These are phyloP conservation scores for Phytophthora melonis DNA, from an alignment of 352 stramenopile species.

Conservation along the genomic window DNA sequence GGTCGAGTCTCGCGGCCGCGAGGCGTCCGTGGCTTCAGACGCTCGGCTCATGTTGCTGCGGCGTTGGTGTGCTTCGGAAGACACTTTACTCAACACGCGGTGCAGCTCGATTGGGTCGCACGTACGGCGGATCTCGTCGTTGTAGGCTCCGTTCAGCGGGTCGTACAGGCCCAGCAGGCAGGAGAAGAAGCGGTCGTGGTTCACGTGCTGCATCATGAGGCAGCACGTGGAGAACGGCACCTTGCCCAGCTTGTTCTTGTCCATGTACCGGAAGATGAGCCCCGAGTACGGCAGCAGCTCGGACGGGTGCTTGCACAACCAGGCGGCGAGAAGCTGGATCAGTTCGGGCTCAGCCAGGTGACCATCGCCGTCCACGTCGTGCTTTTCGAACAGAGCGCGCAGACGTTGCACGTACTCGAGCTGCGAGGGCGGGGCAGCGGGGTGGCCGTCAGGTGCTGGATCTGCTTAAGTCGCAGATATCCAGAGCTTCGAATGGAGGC, in stretches of 20 bases:
- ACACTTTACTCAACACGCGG: constrained; percentile 80
- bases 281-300: constrained; percentile 81
- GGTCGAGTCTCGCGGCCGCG: constrained; percentile 71
- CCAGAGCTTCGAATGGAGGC: constrained; percentile 76
- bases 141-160: constrained; percentile 73
- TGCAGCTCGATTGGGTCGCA: constrained; percentile 72
- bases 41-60: constrained; percentile 55
- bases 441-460: constrained; percentile 74
- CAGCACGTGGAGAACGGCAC: constrained; percentile 88
- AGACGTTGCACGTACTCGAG: constrained; percentile 89
- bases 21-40: constrained; percentile 46
- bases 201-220: constrained; percentile 89
- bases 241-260: constrained; percentile 84
- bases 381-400: constrained; percentile 82
- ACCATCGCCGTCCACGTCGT: constrained; percentile 71
- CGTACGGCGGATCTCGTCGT: constrained; percentile 77
- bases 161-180: constrained; percentile 87
- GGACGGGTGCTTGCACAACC: constrained; percentile 85
- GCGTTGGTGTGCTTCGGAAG: constrained; percentile 61
- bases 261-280: constrained; percentile 91
- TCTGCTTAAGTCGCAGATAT: constrained; percentile 83
- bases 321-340: constrained; percentile 80
- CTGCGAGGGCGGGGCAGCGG: constrained; percentile 66
- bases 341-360: constrained; percentile 77
- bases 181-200: constrained; percentile 91